Percentiles rank a stretch among this genome's conserved stretches.
Evolutionary conservation across 345 rosid species (phyloP).

Genomic region (Eucalyptus regnans): DNA sequence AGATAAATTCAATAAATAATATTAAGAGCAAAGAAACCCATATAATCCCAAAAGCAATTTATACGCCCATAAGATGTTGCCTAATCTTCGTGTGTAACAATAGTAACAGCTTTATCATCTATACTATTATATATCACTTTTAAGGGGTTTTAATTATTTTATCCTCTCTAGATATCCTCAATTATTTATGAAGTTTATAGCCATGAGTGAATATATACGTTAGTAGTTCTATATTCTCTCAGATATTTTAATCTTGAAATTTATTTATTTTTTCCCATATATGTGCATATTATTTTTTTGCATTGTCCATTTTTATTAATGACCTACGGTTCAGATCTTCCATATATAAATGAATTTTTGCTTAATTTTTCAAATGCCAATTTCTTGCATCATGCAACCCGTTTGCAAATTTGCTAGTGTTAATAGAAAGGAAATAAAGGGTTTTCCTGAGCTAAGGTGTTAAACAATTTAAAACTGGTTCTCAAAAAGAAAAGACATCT

Average conservation of each 20-base stretch:
- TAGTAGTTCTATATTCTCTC: neutral
- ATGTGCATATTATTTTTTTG: neutral
- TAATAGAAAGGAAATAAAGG: neutral
- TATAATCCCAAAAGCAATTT: neutral
- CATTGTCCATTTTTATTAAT: neutral
- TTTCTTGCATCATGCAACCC: neutral
- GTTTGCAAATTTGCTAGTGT: neutral
- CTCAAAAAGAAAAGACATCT: neutral
- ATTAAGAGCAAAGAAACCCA: neutral
- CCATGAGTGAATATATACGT: neutral
- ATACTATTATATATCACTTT: neutral
- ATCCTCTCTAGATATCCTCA: neutral
- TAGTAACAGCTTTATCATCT: neutral
- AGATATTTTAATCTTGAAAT: neutral
- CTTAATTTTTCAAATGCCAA: neutral
- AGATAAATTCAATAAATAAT: neutral
- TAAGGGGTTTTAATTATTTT: neutral
- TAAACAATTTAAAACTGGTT: neutral
- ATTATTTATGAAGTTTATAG: neutral
- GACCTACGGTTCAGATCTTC: neutral
- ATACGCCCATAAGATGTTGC: neutral
- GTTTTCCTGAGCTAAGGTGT: neutral
- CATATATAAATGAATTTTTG: neutral
- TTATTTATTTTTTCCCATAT: neutral
- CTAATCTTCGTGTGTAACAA: neutral